Evolutionary conservation across 192 early-diverging fungal genomes (phyloP).

Genomic region (Podila clonocystis): DNA sequence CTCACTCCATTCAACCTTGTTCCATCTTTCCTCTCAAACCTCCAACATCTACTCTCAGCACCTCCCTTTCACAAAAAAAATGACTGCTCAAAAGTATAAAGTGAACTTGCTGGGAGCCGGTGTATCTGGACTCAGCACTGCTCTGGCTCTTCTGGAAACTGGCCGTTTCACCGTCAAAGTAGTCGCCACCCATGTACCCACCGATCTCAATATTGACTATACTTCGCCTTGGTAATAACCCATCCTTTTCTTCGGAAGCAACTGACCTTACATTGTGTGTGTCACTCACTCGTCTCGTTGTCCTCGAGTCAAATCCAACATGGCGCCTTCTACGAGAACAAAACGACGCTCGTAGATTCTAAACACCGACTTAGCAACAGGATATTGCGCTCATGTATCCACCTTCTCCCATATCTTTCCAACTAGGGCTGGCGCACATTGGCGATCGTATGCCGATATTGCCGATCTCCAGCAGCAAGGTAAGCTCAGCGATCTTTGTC

Average conservation of each 20-base stretch:
- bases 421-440: conserved; percentile 58
- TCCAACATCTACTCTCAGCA: not conserved
- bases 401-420: not conserved
- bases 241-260: not conserved
- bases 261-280: too few relatives aligned
- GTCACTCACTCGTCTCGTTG: not conserved
- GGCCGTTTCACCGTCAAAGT: conserved; percentile 68
- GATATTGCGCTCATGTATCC: not conserved
- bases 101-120: conserved; percentile 76
- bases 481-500: conserved; percentile 14
- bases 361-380: not conserved
- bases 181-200: conserved; percentile 65
- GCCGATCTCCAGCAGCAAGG: conserved; percentile 54
- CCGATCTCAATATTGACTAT: conserved; percentile 59
- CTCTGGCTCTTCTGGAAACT: conserved; percentile 63
- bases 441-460: conserved; percentile 58
- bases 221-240: conserved; percentile 58
- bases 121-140: conserved; percentile 79
- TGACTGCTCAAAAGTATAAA: conserved; percentile 12
- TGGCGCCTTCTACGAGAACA: not conserved
- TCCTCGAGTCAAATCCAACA: not conserved
- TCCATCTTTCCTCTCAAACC: too few relatives aligned
- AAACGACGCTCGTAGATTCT: not conserved
- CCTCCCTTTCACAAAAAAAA: not conserved
- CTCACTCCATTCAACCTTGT: too few relatives aligned